Conservation (phyloP, 2,329 filamentous ascomycete genomes). For the Penicillium brasilianum region DNA sequence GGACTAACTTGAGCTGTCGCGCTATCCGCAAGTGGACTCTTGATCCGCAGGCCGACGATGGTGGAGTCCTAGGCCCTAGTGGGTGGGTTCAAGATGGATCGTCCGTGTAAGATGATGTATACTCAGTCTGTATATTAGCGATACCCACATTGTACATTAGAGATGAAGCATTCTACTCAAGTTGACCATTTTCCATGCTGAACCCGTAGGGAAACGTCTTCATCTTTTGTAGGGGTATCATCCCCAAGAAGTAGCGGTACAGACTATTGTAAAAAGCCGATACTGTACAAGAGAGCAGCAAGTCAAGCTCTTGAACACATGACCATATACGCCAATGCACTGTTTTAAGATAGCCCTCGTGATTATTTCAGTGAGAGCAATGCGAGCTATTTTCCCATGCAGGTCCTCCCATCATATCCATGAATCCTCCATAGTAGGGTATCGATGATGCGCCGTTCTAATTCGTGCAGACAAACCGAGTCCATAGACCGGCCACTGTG, state of each 20-base stretch:
- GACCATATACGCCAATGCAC: conserved; percentile 33
- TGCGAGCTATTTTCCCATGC: conserved; percentile 17
- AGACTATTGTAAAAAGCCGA: conserved; percentile 1
- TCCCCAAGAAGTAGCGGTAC: background rate
- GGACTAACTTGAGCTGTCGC: conserved; percentile 63
- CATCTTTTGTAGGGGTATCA: background rate
- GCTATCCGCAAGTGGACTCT: conserved; percentile 75
- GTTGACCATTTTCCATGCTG: background rate
- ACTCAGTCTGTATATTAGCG: conserved; percentile 28
- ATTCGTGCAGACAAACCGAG: conserved; percentile 30
- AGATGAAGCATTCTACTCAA: conserved; percentile 1
- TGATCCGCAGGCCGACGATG: conserved; percentile 64
- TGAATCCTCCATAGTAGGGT: conserved; percentile 32
- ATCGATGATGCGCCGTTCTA: conserved; percentile 36
- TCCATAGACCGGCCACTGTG: conserved; percentile 24
- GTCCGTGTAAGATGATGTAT: conserved; percentile 32
- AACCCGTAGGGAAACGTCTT: background rate
- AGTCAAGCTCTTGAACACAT: conserved; percentile 15
- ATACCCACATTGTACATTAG: conserved; percentile 23
- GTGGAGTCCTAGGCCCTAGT: conserved; percentile 68
- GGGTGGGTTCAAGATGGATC: conserved; percentile 55
- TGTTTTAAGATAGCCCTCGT: conserved; percentile 17
- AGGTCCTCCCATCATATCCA: conserved; percentile 27
- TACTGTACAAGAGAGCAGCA: conserved; percentile 10
- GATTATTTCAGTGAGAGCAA: conserved; percentile 11